These are phyloP conservation scores for Nannochloris sp. DNA, from an alignment of 139 green algal genomes.

Conservation along the genomic window DNA sequence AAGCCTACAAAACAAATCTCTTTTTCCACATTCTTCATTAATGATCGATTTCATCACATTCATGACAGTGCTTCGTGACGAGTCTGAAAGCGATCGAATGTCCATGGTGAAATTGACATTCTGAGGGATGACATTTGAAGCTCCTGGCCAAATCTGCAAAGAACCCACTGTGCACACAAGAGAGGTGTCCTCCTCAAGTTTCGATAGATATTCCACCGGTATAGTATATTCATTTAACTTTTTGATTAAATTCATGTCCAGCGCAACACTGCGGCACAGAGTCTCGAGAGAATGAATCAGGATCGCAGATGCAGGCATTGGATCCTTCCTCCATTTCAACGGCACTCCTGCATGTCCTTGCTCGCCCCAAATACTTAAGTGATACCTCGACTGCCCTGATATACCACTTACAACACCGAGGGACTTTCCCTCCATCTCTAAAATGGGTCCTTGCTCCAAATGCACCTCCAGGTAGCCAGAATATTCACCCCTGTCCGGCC, in stretches of 20 bases:
- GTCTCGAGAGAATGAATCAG: conserved; percentile 56
- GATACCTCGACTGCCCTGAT: conserved; percentile 69
- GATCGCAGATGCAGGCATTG: conserved; percentile 60
- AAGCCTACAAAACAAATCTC: not conserved
- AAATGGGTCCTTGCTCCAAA: conserved; percentile 87
- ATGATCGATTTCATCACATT: not conserved
- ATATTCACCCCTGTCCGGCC: not conserved
- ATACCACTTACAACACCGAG: conserved; percentile 79
- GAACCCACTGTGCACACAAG: conserved; percentile 90
- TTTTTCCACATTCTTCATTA: not conserved
- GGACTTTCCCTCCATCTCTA: conserved; percentile 49
- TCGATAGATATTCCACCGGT: not conserved
- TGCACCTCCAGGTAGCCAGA: conserved; percentile 85
- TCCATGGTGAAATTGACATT: conserved; percentile 27
- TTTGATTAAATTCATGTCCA: not conserved
- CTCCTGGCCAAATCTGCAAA: conserved; percentile 62
- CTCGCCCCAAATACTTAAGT: conserved; percentile 43
- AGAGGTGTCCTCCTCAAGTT: not conserved
- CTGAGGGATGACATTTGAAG: conserved; percentile 81
- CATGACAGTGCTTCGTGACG: not conserved
- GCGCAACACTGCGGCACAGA: conserved; percentile 26
- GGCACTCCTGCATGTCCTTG: conserved; percentile 86
- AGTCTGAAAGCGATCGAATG: conserved; percentile 18
- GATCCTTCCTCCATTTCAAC: conserved; percentile 68
- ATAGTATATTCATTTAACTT: not conserved